These are phyloP conservation scores for Penicillium riverlandense DNA, from an alignment of 495 filamentous ascomycete species.

Conservation along the genomic window DNA sequence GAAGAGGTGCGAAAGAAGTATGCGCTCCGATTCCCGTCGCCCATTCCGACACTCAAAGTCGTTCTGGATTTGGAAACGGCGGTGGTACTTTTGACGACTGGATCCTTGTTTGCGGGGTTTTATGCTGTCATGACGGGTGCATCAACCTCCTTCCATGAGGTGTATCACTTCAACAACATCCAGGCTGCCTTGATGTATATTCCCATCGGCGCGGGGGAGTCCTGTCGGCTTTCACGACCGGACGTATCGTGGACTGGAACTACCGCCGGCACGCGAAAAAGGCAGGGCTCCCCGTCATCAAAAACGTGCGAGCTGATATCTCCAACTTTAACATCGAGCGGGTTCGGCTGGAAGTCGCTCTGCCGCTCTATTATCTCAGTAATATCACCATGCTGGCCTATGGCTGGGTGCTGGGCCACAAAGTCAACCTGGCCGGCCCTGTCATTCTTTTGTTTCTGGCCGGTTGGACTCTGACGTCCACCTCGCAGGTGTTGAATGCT, in stretches of 20 bases:
- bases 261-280: slow-evolving; percentile 32
- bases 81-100: slow-evolving; percentile 35
- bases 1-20: slow-evolving; percentile 9
- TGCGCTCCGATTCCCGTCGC: slow-evolving; percentile 61
- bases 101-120: slow-evolving; percentile 39
- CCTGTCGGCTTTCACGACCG: slow-evolving; percentile 79
- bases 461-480: slow-evolving; percentile 47
- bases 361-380: slow-evolving; percentile 28
- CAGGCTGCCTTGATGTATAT: slow-evolving; percentile 42
- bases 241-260: slow-evolving; percentile 60
- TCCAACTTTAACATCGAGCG: slow-evolving; percentile 56
- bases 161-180: slow-evolving; percentile 42
- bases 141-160: slow-evolving; percentile 28
- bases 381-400: slow-evolving; percentile 29
- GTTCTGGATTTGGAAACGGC: slow-evolving; percentile 47
- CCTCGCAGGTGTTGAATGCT: slow-evolving; percentile 50
- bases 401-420: slow-evolving; percentile 30
- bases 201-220: slow-evolving; percentile 50
- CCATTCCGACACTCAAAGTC: slow-evolving; percentile 56
- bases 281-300: slow-evolving; percentile 39
- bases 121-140: slow-evolving; percentile 31
- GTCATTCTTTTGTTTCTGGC: slow-evolving; percentile 52
- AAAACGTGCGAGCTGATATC: slow-evolving; percentile 45
- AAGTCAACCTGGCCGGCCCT: slow-evolving; percentile 33
- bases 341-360: slow-evolving; percentile 49